These are phyloP conservation scores for Heliamphora exappendiculata DNA, from an alignment of 148 eudicot species.

Conservation along the genomic window DNA sequence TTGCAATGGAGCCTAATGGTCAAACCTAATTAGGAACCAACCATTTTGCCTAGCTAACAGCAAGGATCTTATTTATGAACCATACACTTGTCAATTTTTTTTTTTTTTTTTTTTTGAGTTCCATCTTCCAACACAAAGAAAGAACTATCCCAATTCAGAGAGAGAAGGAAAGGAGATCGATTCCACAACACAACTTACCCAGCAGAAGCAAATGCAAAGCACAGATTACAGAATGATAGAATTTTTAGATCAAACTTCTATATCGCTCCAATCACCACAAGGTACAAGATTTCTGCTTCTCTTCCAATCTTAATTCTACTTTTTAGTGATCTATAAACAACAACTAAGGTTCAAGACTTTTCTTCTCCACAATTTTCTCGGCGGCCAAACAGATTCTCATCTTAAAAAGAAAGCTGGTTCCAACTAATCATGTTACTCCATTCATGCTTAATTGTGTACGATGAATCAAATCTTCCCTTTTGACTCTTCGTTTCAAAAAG, in stretches of 20 bases:
- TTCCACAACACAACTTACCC: not conserved
- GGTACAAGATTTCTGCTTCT: not conserved
- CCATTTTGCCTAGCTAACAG: not conserved
- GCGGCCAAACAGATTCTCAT: not conserved
- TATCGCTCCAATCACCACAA: not conserved
- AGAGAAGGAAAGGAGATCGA: not conserved
- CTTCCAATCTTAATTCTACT: not conserved
- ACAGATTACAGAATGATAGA: not conserved
- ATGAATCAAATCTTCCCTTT: too few species aligned
- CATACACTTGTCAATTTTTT: constrained; percentile 4
- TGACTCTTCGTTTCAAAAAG: too few species aligned
- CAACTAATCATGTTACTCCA: too few species aligned
- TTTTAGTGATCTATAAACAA: not conserved
- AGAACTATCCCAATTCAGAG: not conserved
- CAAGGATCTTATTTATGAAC: not conserved
- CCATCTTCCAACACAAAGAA: not conserved
- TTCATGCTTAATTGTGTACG: too few species aligned
- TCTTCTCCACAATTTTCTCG: too few species aligned
- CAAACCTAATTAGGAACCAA: not conserved
- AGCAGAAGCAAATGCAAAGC: not conserved
- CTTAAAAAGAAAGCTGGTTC: too few species aligned
- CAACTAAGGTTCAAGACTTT: not conserved
- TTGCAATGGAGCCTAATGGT: not conserved
- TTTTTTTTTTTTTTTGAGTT: not conserved
- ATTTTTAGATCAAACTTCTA: not conserved